Percentiles rank a stretch among this genome's conserved stretches.
Conservation (phyloP, 163 green algal species). For the Prototheca wickerhamii region DNA sequence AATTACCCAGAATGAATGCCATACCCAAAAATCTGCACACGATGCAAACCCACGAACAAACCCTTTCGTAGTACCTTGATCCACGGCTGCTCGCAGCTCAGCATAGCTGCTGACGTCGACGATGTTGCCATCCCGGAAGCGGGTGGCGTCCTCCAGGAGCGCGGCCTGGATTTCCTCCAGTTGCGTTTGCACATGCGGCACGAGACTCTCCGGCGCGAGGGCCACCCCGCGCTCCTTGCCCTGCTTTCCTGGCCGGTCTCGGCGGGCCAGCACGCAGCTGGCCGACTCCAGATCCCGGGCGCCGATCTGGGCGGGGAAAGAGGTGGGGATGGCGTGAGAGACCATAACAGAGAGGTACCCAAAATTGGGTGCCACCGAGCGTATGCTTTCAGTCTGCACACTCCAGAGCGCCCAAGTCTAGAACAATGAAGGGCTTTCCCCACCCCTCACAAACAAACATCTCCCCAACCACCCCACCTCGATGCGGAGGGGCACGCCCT, state of each 20-base stretch:
- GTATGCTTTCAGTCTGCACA: too few species aligned
- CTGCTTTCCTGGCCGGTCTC: conserved; percentile 68
- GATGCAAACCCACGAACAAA: too few species aligned
- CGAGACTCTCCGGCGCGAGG: conserved; percentile 51
- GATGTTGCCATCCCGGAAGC: conserved; percentile 88
- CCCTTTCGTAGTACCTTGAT: conserved; percentile 30
- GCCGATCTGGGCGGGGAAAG: conserved; percentile 14
- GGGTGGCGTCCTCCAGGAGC: conserved; percentile 63
- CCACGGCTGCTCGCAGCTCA: conserved; percentile 75
- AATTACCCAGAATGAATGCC: too few species aligned
- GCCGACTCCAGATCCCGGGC: conserved; percentile 74
- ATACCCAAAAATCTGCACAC: too few species aligned
- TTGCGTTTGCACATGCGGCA: conserved; percentile 42
- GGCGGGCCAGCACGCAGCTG: conserved; percentile 61
- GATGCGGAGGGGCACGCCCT: conserved; percentile 76
- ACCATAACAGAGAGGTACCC: too few species aligned
- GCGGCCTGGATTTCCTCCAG: conserved; percentile 53
- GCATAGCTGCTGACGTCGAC: conserved; percentile 89
- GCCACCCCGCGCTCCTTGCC: conserved; percentile 83
- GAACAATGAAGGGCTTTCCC: too few species aligned
- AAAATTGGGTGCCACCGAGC: too few species aligned
- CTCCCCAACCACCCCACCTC: conserved; percentile 64
- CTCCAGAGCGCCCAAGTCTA: too few species aligned
- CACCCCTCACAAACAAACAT: too few species aligned
- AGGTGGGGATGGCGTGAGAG: not conserved